Percentiles rank a stretch among this genome's conserved stretches.
phyloP scores from a whole-genome alignment of 1,284 basidiomycete species.

The Tausonia pullulans region DNA sequence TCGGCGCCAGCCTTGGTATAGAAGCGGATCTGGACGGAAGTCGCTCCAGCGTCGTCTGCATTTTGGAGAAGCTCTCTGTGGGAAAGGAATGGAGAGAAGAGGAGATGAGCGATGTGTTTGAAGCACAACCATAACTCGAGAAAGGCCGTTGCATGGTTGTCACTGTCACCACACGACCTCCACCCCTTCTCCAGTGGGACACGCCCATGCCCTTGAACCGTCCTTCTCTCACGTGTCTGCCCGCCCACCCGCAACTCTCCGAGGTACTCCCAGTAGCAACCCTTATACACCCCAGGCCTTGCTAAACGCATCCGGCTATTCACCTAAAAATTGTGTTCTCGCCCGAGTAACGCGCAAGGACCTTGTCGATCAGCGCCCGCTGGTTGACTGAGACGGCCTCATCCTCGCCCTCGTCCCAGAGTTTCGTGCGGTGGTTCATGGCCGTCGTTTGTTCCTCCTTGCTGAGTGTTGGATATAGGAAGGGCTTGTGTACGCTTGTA shows the following conservation, averaged over 20 bases:
- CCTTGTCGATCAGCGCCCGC: slow-evolving; percentile 79
- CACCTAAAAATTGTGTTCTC: slow-evolving; percentile 61
- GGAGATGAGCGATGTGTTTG: not conserved
- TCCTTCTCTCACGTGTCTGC: no score
- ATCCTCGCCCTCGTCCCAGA: slow-evolving; percentile 31
- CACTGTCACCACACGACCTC: no score
- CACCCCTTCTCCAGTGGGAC: not conserved
- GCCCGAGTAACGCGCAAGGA: slow-evolving; percentile 85
- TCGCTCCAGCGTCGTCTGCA: slow-evolving; percentile 38
- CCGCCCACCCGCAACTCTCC: not conserved
- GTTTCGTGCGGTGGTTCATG: slow-evolving; percentile 19
- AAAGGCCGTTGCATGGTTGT: no score
- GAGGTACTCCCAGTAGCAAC: not conserved
- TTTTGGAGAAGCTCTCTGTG: slow-evolving; percentile 89
- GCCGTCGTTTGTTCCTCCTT: not conserved
- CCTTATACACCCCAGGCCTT: not conserved
- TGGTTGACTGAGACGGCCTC: slow-evolving; percentile 62
- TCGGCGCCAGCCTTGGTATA: slow-evolving; percentile 51
- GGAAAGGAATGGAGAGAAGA: slow-evolving; percentile 36
- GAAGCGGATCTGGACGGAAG: slow-evolving; percentile 63
- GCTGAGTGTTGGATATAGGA: not conserved
- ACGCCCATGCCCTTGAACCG: no score
- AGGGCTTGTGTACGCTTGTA: no score
- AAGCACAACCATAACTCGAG: not conserved
- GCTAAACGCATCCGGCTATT: not conserved